These are phyloP conservation scores for Sergeia podlipaevii DNA, from an alignment of 208 protist species.

Conservation along the genomic window DNA sequence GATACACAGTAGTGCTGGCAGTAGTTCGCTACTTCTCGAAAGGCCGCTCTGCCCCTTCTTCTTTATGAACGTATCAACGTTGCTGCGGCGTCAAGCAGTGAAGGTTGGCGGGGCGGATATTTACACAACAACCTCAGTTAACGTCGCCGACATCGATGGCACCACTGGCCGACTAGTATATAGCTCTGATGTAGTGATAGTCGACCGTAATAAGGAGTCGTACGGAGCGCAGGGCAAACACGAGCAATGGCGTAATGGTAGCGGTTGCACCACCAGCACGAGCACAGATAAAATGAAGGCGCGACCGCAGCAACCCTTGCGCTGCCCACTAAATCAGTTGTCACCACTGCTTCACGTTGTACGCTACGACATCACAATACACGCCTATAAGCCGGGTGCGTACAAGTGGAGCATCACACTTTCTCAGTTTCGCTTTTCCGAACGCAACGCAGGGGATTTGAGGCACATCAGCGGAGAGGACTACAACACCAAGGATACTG, in stretches of 20 bases:
- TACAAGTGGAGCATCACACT: conserved; percentile 66
- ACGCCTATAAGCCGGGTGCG: conserved; percentile 39
- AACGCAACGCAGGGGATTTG: conserved; percentile 10
- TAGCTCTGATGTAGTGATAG: background rate
- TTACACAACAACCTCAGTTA: conserved; percentile 54
- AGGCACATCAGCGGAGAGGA: too few species aligned
- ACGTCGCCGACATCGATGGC: conserved; percentile 47
- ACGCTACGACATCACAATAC: conserved; percentile 54
- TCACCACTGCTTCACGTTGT: conserved; percentile 39
- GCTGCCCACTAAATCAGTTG: conserved; percentile 14
- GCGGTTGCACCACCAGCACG: background rate
- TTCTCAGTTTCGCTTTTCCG: conserved; percentile 42
- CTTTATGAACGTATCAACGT: conserved; percentile 68
- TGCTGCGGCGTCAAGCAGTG: conserved; percentile 56
- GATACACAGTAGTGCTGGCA: too few species aligned
- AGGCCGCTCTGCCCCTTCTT: conserved; percentile 43
- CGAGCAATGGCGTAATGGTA: background rate
- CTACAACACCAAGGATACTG: too few species aligned
- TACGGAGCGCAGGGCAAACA: background rate
- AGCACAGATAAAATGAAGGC: background rate
- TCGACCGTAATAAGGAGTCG: background rate
- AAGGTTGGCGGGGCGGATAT: conserved; percentile 41
- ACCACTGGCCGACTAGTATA: conserved; percentile 24
- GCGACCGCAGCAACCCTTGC: background rate
- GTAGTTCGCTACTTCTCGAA: too few species aligned